These are phyloP conservation scores for Penicillium cataractarum DNA, from an alignment of 495 filamentous ascomycete genomes.

Conservation along the genomic window DNA sequence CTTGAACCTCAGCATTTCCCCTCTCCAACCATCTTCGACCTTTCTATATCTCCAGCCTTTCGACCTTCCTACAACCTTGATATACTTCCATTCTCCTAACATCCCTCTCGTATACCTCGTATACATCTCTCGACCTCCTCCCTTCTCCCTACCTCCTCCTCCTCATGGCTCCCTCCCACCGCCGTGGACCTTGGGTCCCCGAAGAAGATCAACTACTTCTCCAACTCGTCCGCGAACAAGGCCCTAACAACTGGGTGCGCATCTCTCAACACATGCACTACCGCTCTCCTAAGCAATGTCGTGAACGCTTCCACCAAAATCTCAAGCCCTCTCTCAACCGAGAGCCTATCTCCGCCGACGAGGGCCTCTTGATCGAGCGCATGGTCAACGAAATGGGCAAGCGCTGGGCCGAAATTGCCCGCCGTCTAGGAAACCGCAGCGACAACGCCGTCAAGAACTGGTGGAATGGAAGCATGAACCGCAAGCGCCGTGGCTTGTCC, in stretches of 20 bases:
- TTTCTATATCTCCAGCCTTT: conserved; percentile 8
- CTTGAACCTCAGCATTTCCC: conserved; percentile 2
- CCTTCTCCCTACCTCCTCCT: background rate
- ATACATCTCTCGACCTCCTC: background rate
- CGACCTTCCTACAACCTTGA: conserved; percentile 6
- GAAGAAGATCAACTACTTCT: conserved; percentile 76
- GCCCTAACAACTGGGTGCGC: conserved; percentile 89
- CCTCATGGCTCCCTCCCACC: conserved; percentile 60
- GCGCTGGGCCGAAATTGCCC: conserved; percentile 93
- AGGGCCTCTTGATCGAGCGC: conserved; percentile 79
- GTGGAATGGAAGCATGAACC: conserved; percentile 97
- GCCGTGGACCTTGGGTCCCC: conserved; percentile 88
- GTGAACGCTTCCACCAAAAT: conserved; percentile 94
- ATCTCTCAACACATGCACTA: conserved; percentile 77
- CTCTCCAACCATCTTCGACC: background rate
- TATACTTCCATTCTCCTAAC: background rate
- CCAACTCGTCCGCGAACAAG: conserved; percentile 72
- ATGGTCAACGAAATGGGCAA: conserved; percentile 84
- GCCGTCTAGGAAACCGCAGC: conserved; percentile 81
- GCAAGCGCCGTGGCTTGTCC: conserved; percentile 55
- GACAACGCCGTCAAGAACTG: conserved; percentile 99
- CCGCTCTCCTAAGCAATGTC: conserved; percentile 92
- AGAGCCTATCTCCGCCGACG: conserved; percentile 87
- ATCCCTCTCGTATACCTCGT: background rate
- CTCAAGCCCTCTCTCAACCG: conserved; percentile 90